Evolutionary conservation across 768 basidiomycete species (phyloP).

Genomic region (Kwoniella pini): DNA sequence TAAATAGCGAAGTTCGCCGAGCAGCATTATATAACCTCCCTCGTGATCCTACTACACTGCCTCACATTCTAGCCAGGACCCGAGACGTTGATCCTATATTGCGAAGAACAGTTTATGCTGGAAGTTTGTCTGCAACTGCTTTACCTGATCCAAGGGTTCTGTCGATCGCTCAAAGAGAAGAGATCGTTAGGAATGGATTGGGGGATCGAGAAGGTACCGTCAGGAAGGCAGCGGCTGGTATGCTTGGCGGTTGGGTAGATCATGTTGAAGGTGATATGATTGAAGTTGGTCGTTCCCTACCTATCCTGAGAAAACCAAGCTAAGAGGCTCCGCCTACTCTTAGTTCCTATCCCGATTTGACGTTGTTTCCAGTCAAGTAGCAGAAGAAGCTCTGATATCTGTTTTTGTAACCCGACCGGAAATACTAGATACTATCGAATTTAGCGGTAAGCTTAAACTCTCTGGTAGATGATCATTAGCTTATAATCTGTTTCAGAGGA

Average conservation of each 20-base stretch:
- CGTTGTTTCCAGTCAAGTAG: conserved; percentile 57
- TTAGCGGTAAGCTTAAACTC: conserved; percentile 61
- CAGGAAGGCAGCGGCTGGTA: conserved; percentile 67
- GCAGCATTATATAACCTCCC: conserved; percentile 73
- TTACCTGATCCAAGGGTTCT: conserved; percentile 65
- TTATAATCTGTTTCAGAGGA: conserved; percentile 58
- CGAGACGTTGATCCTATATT: conserved; percentile 75
- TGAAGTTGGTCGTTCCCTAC: conserved; percentile 55
- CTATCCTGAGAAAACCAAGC: too few species aligned
- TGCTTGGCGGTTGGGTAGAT: conserved; percentile 77
- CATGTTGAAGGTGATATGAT: conserved; percentile 58
- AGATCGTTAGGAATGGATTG: conserved; percentile 76
- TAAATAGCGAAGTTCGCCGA: conserved; percentile 77
- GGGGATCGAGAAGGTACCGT: conserved; percentile 80
- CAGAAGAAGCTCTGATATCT: conserved; percentile 72
- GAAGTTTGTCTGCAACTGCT: conserved; percentile 64
- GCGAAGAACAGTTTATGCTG: conserved; percentile 71
- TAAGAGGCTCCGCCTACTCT: too few species aligned
- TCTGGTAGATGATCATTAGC: not conserved
- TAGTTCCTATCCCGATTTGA: conserved; percentile 54
- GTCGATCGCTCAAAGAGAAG: conserved; percentile 71
- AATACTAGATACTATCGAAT: conserved; percentile 68
- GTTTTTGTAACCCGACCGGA: conserved; percentile 69
- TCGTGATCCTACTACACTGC: conserved; percentile 62
- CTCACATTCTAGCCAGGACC: conserved; percentile 70